Base-by-base conservation (phyloP, 139 green algal genomes). In the Astrephomene gubernaculifera region DNA sequence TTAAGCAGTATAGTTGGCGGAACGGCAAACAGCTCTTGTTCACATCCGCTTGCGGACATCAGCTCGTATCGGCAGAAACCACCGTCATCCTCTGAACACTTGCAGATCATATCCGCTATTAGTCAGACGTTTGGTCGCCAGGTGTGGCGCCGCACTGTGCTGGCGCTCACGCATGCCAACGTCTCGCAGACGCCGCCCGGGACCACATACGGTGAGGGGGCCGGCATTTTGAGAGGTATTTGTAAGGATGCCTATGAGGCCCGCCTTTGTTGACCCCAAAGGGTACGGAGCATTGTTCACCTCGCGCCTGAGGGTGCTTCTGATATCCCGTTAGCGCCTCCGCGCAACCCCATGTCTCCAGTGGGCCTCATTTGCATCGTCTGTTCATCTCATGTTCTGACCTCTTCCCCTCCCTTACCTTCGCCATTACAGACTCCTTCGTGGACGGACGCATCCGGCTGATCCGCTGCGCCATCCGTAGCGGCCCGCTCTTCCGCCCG, bases 91-190 rank as follows among this genome's bases (percentile, higher is more conserved):
- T 57, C 49, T 57, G 12, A 57, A 12, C 17, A 25, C 17, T 36
- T 36, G 29, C 84, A 89, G 83, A 91, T 93, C 75, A 91, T 95
- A 31, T 44, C 76, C 31, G 90, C 86, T 31, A 86, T 95, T 70
- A 87, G 61, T 14, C 82, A 92, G 69, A 87, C 64, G 4, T 89
- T 95, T 75, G 92, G 92, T 0, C 67, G 52, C 2, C 35, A 64
- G 27, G 89, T 95, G 36, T 95, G 92, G 92, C 29, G 86, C 4
- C 88, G 90, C n/a, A 90, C 92, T 9, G 49, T 92, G 64, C 73
- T 95, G 39, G 87, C 89, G 54, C 85, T 95, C 22, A 93, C 90
- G 27, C 92, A 92, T 65, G 90, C 86, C 25, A 91, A 92, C 73
- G 27, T 93, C 67, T 36, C 31, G n/a, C 82, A 91, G 84, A 81